Evolutionary conservation across 176 grass and related monocot genomes (phyloP).

Genomic region (Eragrostis nindensis): DNA sequence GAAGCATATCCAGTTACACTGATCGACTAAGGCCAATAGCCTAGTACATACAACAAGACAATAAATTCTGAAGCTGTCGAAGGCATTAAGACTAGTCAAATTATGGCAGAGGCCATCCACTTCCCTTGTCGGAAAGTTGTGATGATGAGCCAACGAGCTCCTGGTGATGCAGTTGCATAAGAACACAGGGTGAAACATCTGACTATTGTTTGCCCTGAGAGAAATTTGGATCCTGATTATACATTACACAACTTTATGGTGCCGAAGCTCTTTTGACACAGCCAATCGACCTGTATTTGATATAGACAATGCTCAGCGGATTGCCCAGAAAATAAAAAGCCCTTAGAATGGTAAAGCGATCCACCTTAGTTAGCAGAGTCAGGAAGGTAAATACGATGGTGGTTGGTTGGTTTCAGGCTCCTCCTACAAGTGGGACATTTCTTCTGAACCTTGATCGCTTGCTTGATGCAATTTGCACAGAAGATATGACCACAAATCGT

Average conservation of each 20-base stretch:
- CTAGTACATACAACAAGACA: conserved; percentile 34
- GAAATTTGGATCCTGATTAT: conserved; percentile 23
- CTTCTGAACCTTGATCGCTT: conserved; percentile 79
- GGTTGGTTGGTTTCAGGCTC: conserved; percentile 57
- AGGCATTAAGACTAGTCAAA: conserved; percentile 1
- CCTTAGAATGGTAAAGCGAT: neutral
- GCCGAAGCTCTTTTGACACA: conserved; percentile 4
- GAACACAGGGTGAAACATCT: neutral
- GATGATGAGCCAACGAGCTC: neutral
- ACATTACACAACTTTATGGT: neutral
- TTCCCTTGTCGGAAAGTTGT: conserved; percentile 5
- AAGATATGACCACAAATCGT: conserved; percentile 93
- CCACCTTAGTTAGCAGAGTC: conserved; percentile 46
- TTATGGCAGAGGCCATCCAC: neutral
- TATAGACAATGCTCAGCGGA: neutral
- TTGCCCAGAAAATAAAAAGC: neutral
- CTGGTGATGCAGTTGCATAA: neutral
- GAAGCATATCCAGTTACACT: conserved; percentile 30
- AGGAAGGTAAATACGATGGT: conserved; percentile 86
- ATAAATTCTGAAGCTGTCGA: neutral
- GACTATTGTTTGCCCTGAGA: neutral
- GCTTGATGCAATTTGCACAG: conserved; percentile 74
- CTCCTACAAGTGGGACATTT: conserved; percentile 88
- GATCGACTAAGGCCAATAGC: neutral
- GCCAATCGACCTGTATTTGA: neutral